Conservation (phyloP, 2,329 filamentous ascomycete species). For the Penicillium sp. region DNA sequence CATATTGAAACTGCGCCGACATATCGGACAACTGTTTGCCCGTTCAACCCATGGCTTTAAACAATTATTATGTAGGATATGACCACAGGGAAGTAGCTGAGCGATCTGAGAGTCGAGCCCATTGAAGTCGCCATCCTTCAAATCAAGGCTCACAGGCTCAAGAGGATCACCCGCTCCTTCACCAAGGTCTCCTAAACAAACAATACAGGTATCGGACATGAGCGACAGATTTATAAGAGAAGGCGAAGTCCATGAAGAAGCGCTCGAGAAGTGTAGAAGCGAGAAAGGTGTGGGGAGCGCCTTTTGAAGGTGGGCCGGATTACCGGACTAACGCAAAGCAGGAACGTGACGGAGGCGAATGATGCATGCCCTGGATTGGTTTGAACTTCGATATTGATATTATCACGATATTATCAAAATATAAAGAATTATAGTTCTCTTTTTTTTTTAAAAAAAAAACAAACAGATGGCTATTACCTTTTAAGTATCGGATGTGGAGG, state of each 20-base stretch:
- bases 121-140: slow-evolving; percentile 31
- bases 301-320: slow-evolving; percentile 44
- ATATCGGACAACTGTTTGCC: slow-evolving; percentile 97
- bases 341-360: slow-evolving; percentile 42
- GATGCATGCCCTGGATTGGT: slow-evolving; percentile 13
- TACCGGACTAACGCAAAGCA: slow-evolving; percentile 41
- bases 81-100: slow-evolving; percentile 73
- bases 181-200: slow-evolving; percentile 69
- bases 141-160: slow-evolving; percentile 44
- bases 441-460: too few species aligned
- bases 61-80: slow-evolving; percentile 89
- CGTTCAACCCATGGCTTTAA: slow-evolving; percentile 92
- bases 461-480: background rate
- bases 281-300: slow-evolving; percentile 34
- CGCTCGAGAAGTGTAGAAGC: slow-evolving; percentile 24
- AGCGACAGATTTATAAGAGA: slow-evolving; percentile 27
- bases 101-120: slow-evolving; percentile 53
- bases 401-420: background rate
- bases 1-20: slow-evolving; percentile 84
- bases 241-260: slow-evolving; percentile 30
- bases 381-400: background rate
- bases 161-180: slow-evolving; percentile 55
- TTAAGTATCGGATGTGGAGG: background rate
- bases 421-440: background rate
- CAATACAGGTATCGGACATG: slow-evolving; percentile 70